These are phyloP conservation scores for Beauveria brongniartii DNA, from an alignment of 2,329 filamentous ascomycete species.

Conservation along the genomic window DNA sequence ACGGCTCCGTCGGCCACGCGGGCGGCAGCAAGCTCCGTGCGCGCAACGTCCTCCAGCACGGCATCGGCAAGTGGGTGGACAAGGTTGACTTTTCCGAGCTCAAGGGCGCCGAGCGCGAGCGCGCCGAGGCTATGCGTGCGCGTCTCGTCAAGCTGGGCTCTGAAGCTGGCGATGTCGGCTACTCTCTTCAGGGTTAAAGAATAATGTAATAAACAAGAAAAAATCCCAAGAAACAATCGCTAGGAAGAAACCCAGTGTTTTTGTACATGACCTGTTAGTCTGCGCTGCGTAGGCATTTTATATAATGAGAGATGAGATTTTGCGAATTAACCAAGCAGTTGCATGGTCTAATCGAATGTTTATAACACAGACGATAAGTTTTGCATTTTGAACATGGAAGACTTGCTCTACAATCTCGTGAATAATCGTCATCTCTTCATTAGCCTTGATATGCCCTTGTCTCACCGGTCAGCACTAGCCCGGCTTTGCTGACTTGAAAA, in stretches of 20 bases:
- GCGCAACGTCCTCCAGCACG: slow-evolving; percentile 69
- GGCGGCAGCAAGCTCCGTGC: slow-evolving; percentile 48
- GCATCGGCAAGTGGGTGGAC: slow-evolving; percentile 58
- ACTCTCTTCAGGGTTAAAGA: slow-evolving; percentile 45
- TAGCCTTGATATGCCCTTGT: too few species aligned
- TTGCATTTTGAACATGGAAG: too few species aligned
- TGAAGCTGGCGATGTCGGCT: slow-evolving; percentile 55
- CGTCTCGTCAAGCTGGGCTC: slow-evolving; percentile 54
- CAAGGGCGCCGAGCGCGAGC: slow-evolving; percentile 31
- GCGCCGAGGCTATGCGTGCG: slow-evolving; percentile 56
- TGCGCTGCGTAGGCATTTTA: neutral
- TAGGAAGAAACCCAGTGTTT: neutral
- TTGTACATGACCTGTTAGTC: neutral
- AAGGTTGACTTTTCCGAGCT: slow-evolving; percentile 46
- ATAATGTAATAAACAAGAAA: neutral
- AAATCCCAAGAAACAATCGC: neutral
- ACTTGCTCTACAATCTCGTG: too few species aligned
- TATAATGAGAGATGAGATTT: too few species aligned
- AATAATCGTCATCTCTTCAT: too few species aligned
- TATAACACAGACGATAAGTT: too few species aligned
- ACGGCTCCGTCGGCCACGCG: slow-evolving; percentile 61
- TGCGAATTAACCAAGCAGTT: too few species aligned
- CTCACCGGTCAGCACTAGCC: too few species aligned
- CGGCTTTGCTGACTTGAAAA: neutral
- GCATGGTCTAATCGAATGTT: too few species aligned